Evolutionary conservation across 2,329 filamentous ascomycete genomes (phyloP).

Genomic region (Botrytis galanthina): DNA sequence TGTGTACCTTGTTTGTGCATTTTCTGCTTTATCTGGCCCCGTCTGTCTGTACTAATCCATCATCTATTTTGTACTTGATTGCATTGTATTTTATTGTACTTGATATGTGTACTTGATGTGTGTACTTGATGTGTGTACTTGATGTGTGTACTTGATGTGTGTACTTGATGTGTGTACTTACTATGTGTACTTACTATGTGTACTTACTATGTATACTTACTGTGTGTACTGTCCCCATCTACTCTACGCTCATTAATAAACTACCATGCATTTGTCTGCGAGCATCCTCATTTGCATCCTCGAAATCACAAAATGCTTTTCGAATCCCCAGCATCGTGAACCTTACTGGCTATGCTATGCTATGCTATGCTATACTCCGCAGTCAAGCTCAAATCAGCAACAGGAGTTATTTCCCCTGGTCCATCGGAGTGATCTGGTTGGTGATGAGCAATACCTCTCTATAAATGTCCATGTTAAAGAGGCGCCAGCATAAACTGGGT

Average conservation of each 20-base stretch:
- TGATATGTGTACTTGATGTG: no score
- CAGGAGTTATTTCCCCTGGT: not conserved
- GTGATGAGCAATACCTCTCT: not conserved
- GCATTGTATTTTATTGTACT: not conserved
- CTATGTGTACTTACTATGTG: not conserved
- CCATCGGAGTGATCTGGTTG: not conserved
- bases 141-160: not conserved
- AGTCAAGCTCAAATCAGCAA: not conserved
- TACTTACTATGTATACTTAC: not conserved
- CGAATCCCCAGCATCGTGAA: not conserved
- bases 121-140: not conserved
- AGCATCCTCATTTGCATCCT: not conserved
- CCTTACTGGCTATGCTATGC: not conserved
- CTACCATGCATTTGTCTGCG: not conserved
- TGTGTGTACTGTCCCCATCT: not conserved
- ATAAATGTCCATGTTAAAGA: constrained; percentile 13
- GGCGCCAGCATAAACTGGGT: constrained; percentile 18
- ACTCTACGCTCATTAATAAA: not conserved
- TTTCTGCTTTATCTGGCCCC: not conserved
- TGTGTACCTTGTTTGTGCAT: not conserved
- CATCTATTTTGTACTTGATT: not conserved
- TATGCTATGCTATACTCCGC: not conserved
- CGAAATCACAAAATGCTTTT: not conserved
- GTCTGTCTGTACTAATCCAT: not conserved
- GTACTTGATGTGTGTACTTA: no score